Evolutionary conservation across 1,284 basidiomycete species (phyloP).

Genomic region (Coriolopsis trogii): DNA sequence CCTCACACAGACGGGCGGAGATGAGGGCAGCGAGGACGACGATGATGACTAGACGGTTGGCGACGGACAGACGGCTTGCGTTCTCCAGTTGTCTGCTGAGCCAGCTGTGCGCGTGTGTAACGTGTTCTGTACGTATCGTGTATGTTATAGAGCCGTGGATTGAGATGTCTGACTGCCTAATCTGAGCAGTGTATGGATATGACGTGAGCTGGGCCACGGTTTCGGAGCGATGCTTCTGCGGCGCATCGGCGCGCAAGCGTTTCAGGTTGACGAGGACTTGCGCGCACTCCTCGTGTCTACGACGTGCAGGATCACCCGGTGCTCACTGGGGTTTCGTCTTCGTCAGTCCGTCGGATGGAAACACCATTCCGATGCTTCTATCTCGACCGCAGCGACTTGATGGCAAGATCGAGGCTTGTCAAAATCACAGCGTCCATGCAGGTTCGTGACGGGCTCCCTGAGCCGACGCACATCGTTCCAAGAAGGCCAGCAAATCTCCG

Average conservation of each 20-base stretch:
- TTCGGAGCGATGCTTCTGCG: too few relatives aligned
- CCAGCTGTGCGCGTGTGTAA: background rate
- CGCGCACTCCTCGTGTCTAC: background rate
- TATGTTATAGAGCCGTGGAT: conserved; percentile 6
- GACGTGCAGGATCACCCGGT: background rate
- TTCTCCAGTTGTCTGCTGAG: background rate
- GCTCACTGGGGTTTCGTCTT: too few relatives aligned
- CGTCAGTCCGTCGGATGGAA: too few relatives aligned
- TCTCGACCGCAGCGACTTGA: background rate
- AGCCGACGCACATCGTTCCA: conserved; percentile 7
- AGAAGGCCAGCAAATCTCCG: conserved; percentile 7
- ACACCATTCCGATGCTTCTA: too few relatives aligned
- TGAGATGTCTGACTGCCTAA: conserved; percentile 6
- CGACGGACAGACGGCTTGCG: background rate
- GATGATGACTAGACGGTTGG: conserved; percentile 16
- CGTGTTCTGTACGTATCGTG: conserved; percentile 18
- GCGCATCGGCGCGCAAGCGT: too few relatives aligned
- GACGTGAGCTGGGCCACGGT: too few relatives aligned
- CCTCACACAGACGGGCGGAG: conserved; percentile 41
- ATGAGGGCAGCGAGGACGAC: conserved; percentile 37
- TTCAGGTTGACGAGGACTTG: background rate
- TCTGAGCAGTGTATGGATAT: background rate
- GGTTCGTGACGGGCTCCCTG: background rate
- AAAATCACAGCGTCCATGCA: background rate
- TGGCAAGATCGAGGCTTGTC: background rate